Base-by-base conservation (phyloP, 352 stramenopile genomes). In the Phytophthora niederhauseri region DNA sequence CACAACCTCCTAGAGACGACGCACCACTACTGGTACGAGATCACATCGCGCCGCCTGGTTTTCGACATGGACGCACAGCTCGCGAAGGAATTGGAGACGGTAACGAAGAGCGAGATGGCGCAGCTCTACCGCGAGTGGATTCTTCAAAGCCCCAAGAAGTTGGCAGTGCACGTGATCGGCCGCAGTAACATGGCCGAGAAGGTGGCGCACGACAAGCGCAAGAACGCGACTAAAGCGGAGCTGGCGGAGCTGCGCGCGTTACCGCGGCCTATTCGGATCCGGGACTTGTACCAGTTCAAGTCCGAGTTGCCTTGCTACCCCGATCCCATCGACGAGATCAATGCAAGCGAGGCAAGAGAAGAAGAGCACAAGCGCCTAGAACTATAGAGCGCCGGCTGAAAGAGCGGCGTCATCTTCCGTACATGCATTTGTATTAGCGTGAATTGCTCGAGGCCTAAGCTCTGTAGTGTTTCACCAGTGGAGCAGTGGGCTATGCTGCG, bases 1-100 rank as follows among this genome's bases (percentile, higher is more conserved):
- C 83, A 93, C 73, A 94, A 86, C 45, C 62, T 96, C n/a, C 55
- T 90, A 43, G 89, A 92, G 57, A 85, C 80, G 31, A 92, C 85
- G 20, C 80, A 93, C 17, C 79, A 85, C 3, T 91, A 84, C 51
- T 96, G 89, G 89, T 89, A 91, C 50, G 89, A 96, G 64, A 90
- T 96, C 60, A 81, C 82, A 17, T 89, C 82, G 0, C 73, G 80
- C 36, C 87, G 89, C n/a, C 63, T 91, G 34, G 76, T 79, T 0
- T 96, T 96, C 17, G 81, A 90, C 26, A 84, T 96, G 36, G 83
- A 94, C 61, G 76, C 77, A 54, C 73, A 85, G 30, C 76, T 96
- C 30, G 87, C 85, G 7, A 91, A 80, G 28, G 82, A 91, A 68
- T 72, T 95, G 41, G 77, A 94, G 63, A 85, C 71, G 28, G 70